Base-by-base conservation (phyloP, 257 asterid genomes). In the Penstemon newberryi region DNA sequence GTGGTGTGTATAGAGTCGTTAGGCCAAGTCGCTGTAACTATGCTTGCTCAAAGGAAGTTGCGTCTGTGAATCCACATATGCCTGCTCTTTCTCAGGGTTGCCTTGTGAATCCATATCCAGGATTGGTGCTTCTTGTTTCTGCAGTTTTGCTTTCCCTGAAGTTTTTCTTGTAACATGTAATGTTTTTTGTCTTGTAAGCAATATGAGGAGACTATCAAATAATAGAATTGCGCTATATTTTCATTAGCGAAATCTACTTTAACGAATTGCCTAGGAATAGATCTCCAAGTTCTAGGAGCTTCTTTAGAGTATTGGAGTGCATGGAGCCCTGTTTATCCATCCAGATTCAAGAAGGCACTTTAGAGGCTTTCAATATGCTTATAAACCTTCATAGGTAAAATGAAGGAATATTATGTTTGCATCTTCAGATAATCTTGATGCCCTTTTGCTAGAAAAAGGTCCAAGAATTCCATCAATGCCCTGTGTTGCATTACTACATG, bases 21-120 rank as follows among this genome's bases (percentile, higher is more conserved):
- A 84, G 96, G 25, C 97, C 99, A 7, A 90, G 96, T 75, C 81
- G 97, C n/a, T 93, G 99, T 73, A 82, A 75, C 47, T 90, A 85
- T 73, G 72, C 80, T 56, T 90, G 99, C 88, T 73, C 96, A 0
- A 87, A 84, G 88, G 97, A 93, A 82, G 86, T 66, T 0, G 74
- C 46, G 39, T 58, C 71, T 1, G 46, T 89, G 5, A 71, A 78
- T 50, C 70, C 85, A 42, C 74, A 80, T 6, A 57, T 72, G 9
- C 40, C 78, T 53, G 72, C 92, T 51, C 83, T 85, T 10, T 80
- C 96, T 58, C 68, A 65, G 42, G 72, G 81, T 68, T 72, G 70
- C 56, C 42, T 72, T 66, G 43, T 77, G 37, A 59, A 11, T 63
- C 78, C 90, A n/a, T 62, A 39, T 44, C 55, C 75, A 4, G 45